Conservation (phyloP, 192 early-diverging fungal species). For the Radiomyces spectabilis region DNA sequence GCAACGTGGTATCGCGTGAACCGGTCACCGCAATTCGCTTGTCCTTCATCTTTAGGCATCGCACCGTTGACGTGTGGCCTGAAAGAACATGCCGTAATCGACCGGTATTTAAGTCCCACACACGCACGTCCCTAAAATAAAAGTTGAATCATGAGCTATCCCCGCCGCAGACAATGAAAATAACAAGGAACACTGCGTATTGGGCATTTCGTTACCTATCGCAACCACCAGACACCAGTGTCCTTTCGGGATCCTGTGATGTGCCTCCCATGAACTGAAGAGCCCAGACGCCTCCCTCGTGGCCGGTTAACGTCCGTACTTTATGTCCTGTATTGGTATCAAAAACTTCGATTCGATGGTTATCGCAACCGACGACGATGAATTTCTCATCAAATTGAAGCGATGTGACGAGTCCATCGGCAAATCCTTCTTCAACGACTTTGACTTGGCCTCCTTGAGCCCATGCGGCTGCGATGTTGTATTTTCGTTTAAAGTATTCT, state of each 20-base stretch:
- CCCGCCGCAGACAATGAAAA: neutral
- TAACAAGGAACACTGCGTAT: slow-evolving; percentile 36
- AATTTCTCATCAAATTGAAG: slow-evolving; percentile 91
- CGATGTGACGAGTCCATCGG: slow-evolving; percentile 81
- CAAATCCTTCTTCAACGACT: slow-evolving; percentile 44
- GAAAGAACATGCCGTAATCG: slow-evolving; percentile 80
- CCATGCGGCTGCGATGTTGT: slow-evolving; percentile 47
- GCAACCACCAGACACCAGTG: slow-evolving; percentile 89
- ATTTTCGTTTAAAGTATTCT: slow-evolving; percentile 46
- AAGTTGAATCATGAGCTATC: neutral
- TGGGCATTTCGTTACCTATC: slow-evolving; percentile 58
- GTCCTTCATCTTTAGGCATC: slow-evolving; percentile 79
- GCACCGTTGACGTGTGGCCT: slow-evolving; percentile 93
- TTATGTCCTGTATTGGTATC: slow-evolving; percentile 71
- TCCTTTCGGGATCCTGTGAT: slow-evolving; percentile 40
- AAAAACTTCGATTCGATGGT: slow-evolving; percentile 89
- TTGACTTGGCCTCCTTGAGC: slow-evolving; percentile 37
- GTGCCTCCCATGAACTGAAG: slow-evolving; percentile 56
- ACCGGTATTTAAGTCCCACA: slow-evolving; percentile 91
- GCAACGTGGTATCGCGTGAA: slow-evolving; percentile 84
- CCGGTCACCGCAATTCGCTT: slow-evolving; percentile 78
- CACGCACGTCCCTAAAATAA: slow-evolving; percentile 64
- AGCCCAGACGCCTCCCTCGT: slow-evolving; percentile 97
- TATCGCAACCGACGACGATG: slow-evolving; percentile 92
- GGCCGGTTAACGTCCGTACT: slow-evolving; percentile 72